Evolutionary conservation across 1,139 yeast species (phyloP), one percentile per base, ranked within the genome.

Genomic region (Schizosaccharomyces versatilis): DNA sequence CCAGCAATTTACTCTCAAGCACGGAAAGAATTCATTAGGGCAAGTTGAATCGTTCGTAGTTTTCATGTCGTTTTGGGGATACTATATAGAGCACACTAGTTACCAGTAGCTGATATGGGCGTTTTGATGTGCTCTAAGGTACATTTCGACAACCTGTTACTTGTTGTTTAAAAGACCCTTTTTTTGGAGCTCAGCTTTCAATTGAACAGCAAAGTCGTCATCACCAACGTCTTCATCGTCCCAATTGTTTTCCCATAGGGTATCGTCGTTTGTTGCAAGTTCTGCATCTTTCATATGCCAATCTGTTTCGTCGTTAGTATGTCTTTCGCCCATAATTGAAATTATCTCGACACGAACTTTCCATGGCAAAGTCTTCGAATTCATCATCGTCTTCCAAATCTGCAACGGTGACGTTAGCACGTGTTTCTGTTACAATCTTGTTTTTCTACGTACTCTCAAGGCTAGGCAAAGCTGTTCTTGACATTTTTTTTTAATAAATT

Each of bases 181-280:
- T 36, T 44, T 44, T 44, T 44, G 19, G 19, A 44, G 32, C 32
- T 44, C 49, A 24, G 49, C 49, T 19, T 44, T 32, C 7, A 44
- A 32, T 32, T 44, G 49, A 44, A 12, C 49, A 19, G 49, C 19
- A 24, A 44, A 44, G 32, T 44, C 49, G 32, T 44, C 49, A 32
- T 44, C 49, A 8, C 49, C 49, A 44, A 44, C 12, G 49, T 44
- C 49, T 36, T 44, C 49, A 44, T 44, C 49, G n/a, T 44, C 49
- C 49, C 49, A 44, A 24, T 44, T 44, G 38, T 44, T 44, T 24
- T 44, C 49, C 49, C 49, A 44, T 6, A 44, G 36, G 36, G 49
- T 44, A 44, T 44, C 49, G 19, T 44, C 49, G 12, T 36, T 36
- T 9, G 49, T 44, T 14, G 19, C 49, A 32, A 44, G 49, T 32